Evolutionary conservation across 768 basidiomycete genomes (phyloP).

Genomic region (Mycena rebaudengoi): DNA sequence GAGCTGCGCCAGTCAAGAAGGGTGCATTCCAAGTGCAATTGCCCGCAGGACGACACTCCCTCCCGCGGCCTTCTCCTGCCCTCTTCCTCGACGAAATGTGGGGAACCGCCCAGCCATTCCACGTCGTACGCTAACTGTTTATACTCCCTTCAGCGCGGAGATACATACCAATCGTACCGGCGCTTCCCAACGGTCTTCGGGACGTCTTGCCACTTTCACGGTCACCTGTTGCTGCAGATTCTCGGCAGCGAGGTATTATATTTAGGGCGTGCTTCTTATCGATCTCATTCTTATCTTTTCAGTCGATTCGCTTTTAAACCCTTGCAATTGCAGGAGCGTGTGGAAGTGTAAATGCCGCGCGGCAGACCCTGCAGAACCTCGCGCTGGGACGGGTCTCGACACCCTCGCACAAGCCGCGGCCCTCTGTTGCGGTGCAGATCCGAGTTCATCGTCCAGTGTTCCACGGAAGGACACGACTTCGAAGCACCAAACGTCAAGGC

Average conservation of each 20-base stretch:
- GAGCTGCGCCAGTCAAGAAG: constrained; percentile 82
- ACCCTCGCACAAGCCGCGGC: constrained; percentile 51
- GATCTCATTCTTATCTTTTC: constrained; percentile 17
- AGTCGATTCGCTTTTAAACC: constrained; percentile 73
- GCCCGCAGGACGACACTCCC: constrained; percentile 51
- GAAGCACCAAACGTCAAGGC: constrained; percentile 37
- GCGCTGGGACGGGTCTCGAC: constrained; percentile 31
- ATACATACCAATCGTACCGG: constrained; percentile 75
- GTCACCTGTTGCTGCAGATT: constrained; percentile 44
- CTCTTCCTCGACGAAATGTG: constrained; percentile 54
- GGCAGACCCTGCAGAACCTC: constrained; percentile 17
- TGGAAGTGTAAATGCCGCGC: constrained; percentile 62
- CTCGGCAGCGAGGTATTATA: constrained; percentile 58
- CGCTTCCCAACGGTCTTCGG: constrained; percentile 77
- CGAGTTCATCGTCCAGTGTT: constrained; percentile 23
- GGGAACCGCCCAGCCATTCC: constrained; percentile 13
- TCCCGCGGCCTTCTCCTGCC: constrained; percentile 41
- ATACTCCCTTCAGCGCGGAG: constrained; percentile 56
- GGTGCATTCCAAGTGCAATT: constrained; percentile 85
- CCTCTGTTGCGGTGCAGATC: constrained; percentile 35
- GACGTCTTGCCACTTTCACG: constrained; percentile 52
- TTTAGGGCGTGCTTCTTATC: constrained; percentile 15
- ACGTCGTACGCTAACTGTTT: constrained; percentile 7
- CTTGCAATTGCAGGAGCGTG: constrained; percentile 65
- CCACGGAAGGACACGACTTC: background rate